These are phyloP conservation scores for Arthrobotrys pseudoclavata DNA, from an alignment of 2,329 filamentous ascomycete species.

Conservation along the genomic window DNA sequence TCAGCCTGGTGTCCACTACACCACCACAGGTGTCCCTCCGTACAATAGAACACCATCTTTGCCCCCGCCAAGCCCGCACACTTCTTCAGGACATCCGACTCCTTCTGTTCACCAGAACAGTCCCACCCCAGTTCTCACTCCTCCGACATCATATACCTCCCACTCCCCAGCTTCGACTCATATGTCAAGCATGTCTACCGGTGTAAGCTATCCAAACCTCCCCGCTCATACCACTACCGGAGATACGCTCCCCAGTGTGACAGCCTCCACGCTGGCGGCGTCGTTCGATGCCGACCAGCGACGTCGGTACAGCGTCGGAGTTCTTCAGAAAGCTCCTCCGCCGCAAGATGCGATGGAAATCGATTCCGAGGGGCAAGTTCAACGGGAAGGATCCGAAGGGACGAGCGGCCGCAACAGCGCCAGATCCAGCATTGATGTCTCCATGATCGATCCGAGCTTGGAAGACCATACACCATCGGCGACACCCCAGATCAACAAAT, in stretches of 20 bases:
- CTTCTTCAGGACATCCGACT: conserved; percentile 56
- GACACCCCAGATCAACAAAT: conserved; percentile 3
- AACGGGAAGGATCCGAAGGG: conserved; percentile 33
- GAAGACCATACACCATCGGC: conserved; percentile 47
- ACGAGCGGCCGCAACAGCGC: conserved; percentile 36
- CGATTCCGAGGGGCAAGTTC: conserved; percentile 59
- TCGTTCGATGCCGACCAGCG: conserved; percentile 76
- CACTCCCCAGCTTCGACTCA: conserved; percentile 61
- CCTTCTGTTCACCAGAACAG: conserved; percentile 57
- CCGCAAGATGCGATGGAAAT: conserved; percentile 65
- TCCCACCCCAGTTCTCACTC: conserved; percentile 59
- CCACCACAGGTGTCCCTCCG: conserved; percentile 39
- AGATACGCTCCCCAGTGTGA: conserved; percentile 75
- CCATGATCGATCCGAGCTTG: conserved; percentile 56
- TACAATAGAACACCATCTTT: conserved; percentile 54
- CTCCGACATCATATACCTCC: conserved; percentile 58
- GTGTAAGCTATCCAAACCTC: conserved; percentile 80
- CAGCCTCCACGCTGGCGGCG: conserved; percentile 78
- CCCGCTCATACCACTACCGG: conserved; percentile 75
- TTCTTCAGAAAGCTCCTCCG: conserved; percentile 74
- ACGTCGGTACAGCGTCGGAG: conserved; percentile 76
- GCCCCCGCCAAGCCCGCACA: conserved; percentile 54
- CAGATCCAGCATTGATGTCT: conserved; percentile 54
- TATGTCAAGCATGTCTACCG: conserved; percentile 60
- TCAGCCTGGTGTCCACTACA: conserved; percentile 55